A percentile compares a stretch with the other conserved stretches of the same genome.
phyloP scores from a whole-genome alignment of 306 rosid genomes.

The Senna tora region DNA sequence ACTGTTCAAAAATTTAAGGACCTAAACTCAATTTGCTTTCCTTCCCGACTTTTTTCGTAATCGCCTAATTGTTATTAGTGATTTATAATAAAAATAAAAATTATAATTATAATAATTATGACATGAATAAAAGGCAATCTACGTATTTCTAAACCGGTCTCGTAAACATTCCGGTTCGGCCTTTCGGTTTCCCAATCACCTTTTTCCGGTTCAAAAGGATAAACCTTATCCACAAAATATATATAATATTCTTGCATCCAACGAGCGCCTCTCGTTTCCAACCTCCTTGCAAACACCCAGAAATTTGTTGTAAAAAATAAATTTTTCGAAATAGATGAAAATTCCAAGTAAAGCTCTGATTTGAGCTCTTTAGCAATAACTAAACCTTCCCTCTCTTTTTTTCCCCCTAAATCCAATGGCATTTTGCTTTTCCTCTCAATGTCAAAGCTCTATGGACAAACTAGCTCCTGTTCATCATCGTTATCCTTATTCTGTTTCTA shows the following conservation, averaged over 20 bases:
- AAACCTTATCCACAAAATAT: constrained; percentile 51
- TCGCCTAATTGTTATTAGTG: too few relatives aligned
- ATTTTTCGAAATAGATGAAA: neutral
- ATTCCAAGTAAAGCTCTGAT: constrained; percentile 6
- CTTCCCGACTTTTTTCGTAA: too few relatives aligned
- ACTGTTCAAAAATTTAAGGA: too few relatives aligned
- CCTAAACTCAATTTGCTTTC: too few relatives aligned
- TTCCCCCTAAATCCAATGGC: constrained; percentile 27
- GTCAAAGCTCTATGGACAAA: constrained; percentile 51
- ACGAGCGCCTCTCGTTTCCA: neutral
- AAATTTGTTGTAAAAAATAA: neutral
- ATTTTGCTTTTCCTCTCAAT: constrained; percentile 29
- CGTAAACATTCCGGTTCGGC: too few relatives aligned
- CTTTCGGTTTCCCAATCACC: too few relatives aligned
- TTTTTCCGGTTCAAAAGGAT: constrained; percentile 12
- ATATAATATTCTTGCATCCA: neutral
- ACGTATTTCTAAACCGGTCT: too few relatives aligned
- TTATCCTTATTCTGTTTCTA: constrained; percentile 43
- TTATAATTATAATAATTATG: too few relatives aligned
- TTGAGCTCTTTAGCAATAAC: constrained; percentile 3
- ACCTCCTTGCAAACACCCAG: neutral
- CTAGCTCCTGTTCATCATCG: constrained; percentile 43
- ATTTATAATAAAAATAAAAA: too few relatives aligned
- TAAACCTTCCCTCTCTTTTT: neutral
- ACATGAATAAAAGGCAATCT: too few relatives aligned